A percentile compares a stretch with the other conserved stretches of the same genome.
Conservation (phyloP, 768 basidiomycete species). For the Serendipita vermifera region DNA sequence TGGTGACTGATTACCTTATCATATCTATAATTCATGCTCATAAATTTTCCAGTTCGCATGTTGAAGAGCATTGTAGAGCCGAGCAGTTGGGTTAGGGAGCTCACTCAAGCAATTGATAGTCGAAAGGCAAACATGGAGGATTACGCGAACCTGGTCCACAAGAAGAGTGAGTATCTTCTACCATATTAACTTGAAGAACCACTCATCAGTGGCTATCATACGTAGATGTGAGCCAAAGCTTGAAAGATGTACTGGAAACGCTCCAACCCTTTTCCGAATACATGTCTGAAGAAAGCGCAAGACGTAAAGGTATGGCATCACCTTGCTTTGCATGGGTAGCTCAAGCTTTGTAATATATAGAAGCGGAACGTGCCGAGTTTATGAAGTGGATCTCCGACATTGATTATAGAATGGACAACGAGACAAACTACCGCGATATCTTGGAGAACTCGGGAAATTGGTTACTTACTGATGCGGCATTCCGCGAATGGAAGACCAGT, state of each 20-base stretch:
- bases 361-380: background rate
- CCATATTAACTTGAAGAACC: background rate
- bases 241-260: background rate
- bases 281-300: background rate
- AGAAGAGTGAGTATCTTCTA: too few species aligned
- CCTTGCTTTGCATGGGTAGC: background rate
- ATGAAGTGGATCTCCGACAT: background rate
- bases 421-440: background rate
- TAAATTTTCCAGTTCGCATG: too few species aligned
- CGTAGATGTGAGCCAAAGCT: background rate
- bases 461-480: background rate
- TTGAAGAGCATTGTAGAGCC: too few species aligned
- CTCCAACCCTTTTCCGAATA: background rate
- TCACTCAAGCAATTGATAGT: too few species aligned
- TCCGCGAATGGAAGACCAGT: background rate
- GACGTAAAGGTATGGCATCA: background rate
- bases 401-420: background rate
- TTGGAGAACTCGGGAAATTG: background rate
- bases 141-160: too few species aligned
- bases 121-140: too few species aligned
- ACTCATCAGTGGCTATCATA: background rate
- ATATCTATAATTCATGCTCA: too few species aligned
- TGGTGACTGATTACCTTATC: background rate
- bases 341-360: background rate
- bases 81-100: too few species aligned